phyloP scores from a whole-genome alignment of 2,329 filamentous ascomycete genomes.

The Cladophialophora carrionii region DNA sequence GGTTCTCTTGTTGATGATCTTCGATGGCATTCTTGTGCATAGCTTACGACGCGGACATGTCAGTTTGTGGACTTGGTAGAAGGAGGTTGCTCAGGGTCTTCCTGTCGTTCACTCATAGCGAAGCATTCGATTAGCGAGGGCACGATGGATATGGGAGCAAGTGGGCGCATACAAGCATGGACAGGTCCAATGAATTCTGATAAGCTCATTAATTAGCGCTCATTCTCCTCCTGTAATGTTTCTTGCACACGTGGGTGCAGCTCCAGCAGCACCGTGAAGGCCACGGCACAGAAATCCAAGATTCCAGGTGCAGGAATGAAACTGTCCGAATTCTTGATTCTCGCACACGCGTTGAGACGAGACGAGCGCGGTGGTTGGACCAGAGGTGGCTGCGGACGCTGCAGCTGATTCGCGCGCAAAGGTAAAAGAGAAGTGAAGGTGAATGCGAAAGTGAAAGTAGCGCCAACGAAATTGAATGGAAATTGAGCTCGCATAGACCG shows the following conservation, averaged over 20 bases:
- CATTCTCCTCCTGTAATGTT: not conserved
- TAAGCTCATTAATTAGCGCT: not conserved
- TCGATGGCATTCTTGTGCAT: not conserved
- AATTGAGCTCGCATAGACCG: not conserved
- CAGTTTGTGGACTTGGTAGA: not conserved
- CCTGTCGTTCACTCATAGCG: not conserved
- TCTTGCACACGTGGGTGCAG: not conserved
- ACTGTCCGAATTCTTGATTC: not conserved
- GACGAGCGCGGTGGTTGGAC: not conserved
- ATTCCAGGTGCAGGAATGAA: not conserved
- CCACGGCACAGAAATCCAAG: not conserved
- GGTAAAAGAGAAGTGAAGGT: too few species aligned
- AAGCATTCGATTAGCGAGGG: conserved; percentile 5
- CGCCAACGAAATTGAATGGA: conserved; percentile 1
- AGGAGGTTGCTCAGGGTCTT: not conserved
- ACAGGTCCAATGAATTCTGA: conserved; percentile 1
- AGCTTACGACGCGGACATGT: not conserved
- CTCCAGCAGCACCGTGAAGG: not conserved
- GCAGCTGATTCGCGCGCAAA: not conserved
- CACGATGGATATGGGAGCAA: conserved; percentile 1
- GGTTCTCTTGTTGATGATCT: not conserved
- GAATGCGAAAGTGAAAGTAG: not conserved
- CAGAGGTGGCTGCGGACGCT: too few species aligned
- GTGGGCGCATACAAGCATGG: not conserved
- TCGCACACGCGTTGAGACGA: not conserved